A percentile compares a stretch with the other conserved stretches of the same genome.
These are phyloP conservation scores for Eucalyptus cloeziana DNA, from an alignment of 345 rosid species.

Conservation along the genomic window DNA sequence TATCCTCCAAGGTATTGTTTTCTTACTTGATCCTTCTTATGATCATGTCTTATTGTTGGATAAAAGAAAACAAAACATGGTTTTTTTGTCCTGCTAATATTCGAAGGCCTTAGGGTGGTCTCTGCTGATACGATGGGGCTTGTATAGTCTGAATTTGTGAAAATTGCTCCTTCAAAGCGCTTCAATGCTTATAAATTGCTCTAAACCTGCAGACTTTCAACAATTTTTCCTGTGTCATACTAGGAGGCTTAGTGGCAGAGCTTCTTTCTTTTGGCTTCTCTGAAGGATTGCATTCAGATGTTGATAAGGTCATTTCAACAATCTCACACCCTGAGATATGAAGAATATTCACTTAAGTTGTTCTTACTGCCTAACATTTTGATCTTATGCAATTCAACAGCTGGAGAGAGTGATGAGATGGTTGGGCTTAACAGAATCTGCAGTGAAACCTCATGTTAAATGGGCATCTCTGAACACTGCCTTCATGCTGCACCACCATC, in stretches of 20 bases:
- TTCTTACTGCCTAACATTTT: neutral
- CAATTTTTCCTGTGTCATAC: constrained; percentile 32
- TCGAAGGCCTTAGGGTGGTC: neutral
- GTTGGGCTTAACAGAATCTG: constrained; percentile 12
- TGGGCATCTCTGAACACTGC: constrained; percentile 36
- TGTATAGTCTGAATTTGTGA: neutral
- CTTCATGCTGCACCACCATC: constrained; percentile 5
- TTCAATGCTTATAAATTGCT: neutral
- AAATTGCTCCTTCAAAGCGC: neutral
- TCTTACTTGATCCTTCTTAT: neutral
- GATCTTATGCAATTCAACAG: constrained; percentile 6
- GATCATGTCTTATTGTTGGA: neutral
- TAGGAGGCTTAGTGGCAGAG: constrained; percentile 52
- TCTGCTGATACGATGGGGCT: neutral
- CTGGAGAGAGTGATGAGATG: constrained; percentile 18
- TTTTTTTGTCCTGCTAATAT: neutral
- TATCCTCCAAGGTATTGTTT: constrained; percentile 33
- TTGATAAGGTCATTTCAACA: constrained; percentile 17
- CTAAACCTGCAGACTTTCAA: constrained; percentile 8
- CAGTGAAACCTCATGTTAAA: constrained; percentile 18
- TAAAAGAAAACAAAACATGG: neutral
- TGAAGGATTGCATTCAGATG: constrained; percentile 34
- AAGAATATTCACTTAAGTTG: neutral
- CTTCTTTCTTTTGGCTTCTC: constrained; percentile 28
- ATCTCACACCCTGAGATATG: neutral